A percentile compares a stretch with the other conserved stretches of the same genome.
Conservation (phyloP, 2,329 filamentous ascomycete species). For the Fusarium sp. region DNA sequence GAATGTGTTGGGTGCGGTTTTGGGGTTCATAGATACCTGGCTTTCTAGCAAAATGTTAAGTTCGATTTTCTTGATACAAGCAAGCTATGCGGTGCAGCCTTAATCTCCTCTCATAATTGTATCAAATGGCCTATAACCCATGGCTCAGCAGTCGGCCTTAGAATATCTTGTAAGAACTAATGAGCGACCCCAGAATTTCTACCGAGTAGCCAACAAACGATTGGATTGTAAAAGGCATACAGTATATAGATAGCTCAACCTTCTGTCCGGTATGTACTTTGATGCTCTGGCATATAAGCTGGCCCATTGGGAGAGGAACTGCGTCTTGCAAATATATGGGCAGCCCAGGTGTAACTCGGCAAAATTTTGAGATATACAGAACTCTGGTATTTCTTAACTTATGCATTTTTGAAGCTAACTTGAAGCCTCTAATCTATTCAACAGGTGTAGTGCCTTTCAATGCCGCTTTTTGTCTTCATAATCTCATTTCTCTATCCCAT, state of each 20-base stretch:
- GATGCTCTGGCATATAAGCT: too few relatives aligned
- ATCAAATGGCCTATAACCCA: too few relatives aligned
- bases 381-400: neutral
- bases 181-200: neutral
- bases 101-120: neutral
- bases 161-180: too few relatives aligned
- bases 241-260: too few relatives aligned
- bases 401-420: slow-evolving; percentile 8
- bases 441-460: slow-evolving; percentile 10
- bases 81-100: neutral
- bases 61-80: slow-evolving; percentile 1
- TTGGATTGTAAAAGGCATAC: too few relatives aligned
- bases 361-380: neutral
- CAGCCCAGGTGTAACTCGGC: neutral
- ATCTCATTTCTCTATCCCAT: slow-evolving; percentile 3
- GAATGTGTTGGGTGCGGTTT: slow-evolving; percentile 22
- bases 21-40: neutral
- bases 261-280: too few relatives aligned
- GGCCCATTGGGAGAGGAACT: too few relatives aligned
- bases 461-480: slow-evolving; percentile 28
- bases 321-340: too few relatives aligned
- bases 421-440: slow-evolving; percentile 21
- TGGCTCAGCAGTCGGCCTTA: too few relatives aligned
- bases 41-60: slow-evolving; percentile 7
- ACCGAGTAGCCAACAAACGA: too few relatives aligned